phyloP scores from a whole-genome alignment of 176 grass and related monocot species.

The Lolium perenne region DNA sequence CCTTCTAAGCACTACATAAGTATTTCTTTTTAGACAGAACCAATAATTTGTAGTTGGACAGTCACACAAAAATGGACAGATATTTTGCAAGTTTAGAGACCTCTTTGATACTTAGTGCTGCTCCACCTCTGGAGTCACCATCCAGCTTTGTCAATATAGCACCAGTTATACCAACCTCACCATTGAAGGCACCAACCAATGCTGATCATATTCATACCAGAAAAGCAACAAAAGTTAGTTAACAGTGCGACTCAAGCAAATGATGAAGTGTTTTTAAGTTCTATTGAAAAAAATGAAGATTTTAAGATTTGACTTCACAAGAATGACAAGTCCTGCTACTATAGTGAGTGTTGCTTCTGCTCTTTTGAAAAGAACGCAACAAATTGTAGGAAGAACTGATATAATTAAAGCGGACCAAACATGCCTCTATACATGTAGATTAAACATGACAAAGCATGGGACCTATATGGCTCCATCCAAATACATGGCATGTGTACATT shows the following conservation, averaged over 20 bases:
- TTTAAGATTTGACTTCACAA: constrained; percentile 12
- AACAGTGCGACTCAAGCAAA: constrained; percentile 31
- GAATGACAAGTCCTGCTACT: constrained; percentile 28
- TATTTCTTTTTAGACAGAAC: constrained; percentile 6
- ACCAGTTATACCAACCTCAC: constrained; percentile 86
- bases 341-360: neutral
- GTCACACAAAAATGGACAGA: constrained; percentile 16
- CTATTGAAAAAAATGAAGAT: neutral
- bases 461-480: neutral
- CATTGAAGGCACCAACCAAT: constrained; percentile 96
- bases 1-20: constrained; percentile 21
- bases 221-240: constrained; percentile 44
- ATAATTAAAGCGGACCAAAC: neutral
- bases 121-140: constrained; percentile 97
- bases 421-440: constrained; percentile 22
- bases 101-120: constrained; percentile 97
- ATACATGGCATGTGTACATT: neutral
- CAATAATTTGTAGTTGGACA: neutral
- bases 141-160: constrained; percentile 96
- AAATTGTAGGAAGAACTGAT: constrained; percentile 16
- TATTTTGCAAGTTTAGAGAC: constrained; percentile 46
- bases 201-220: constrained; percentile 54
- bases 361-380: neutral
- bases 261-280: neutral
- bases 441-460: constrained; percentile 21